Evolutionary conservation across 2,329 filamentous ascomycete species (phyloP).

Genomic region (Colletotrichum gigasporum): DNA sequence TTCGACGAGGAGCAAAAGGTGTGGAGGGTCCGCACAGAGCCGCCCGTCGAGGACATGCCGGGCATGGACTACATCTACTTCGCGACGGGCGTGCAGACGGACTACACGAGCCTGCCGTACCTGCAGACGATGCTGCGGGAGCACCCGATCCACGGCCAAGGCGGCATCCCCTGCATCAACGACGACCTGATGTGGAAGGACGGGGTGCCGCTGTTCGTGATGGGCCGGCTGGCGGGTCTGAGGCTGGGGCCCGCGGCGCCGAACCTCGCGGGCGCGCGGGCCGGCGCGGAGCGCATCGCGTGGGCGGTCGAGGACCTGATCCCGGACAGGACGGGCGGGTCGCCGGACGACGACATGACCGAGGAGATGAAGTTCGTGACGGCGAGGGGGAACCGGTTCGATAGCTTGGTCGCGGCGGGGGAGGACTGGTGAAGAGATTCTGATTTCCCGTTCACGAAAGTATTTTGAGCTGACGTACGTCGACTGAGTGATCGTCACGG

Average conservation of each 20-base stretch:
- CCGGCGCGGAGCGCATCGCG: conserved; percentile 77
- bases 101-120: conserved; percentile 69
- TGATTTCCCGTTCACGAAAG: neutral
- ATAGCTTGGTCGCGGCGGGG: conserved; percentile 9
- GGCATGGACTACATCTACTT: conserved; percentile 77
- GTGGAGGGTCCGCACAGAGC: conserved; percentile 60
- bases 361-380: conserved; percentile 31
- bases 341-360: neutral
- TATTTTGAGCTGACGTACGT: too few species aligned
- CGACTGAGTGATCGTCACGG: too few species aligned
- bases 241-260: conserved; percentile 76
- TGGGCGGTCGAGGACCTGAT: conserved; percentile 74
- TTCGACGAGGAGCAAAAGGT: conserved; percentile 56
- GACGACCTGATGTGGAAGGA: conserved; percentile 81
- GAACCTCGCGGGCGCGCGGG: conserved; percentile 77
- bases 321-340: conserved; percentile 16
- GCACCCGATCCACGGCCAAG: conserved; percentile 69
- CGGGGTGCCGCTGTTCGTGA: conserved; percentile 77
- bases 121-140: conserved; percentile 66
- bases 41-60: conserved; percentile 61
- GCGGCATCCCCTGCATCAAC: conserved; percentile 77
- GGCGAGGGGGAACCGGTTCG: conserved; percentile 30
- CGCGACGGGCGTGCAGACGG: conserved; percentile 75
- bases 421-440: conserved; percentile 6
- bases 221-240: conserved; percentile 73